These are phyloP conservation scores for Pisolithus microcarpus DNA, from an alignment of 768 basidiomycete genomes.

Conservation along the genomic window DNA sequence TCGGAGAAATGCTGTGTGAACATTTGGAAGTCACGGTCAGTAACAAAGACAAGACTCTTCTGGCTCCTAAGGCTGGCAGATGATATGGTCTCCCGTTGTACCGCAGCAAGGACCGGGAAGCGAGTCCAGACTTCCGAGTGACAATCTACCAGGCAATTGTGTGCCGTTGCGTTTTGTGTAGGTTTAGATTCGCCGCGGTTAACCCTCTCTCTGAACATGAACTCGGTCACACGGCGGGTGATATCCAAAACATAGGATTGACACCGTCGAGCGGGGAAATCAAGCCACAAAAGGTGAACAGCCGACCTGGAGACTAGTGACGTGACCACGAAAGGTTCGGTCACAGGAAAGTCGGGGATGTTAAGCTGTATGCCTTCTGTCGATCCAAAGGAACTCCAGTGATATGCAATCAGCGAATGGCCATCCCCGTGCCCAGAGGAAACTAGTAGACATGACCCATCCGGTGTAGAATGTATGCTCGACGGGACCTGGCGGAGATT, in stretches of 20 bases:
- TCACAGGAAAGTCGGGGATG: slow-evolving; percentile 19
- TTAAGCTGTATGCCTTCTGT: slow-evolving; percentile 31
- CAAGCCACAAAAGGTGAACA: slow-evolving; percentile 38
- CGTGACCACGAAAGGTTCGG: slow-evolving; percentile 27
- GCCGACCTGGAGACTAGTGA: slow-evolving; percentile 35
- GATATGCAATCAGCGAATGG: slow-evolving; percentile 31
- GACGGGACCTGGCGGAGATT: slow-evolving; percentile 26
- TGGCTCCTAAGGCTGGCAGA: slow-evolving; percentile 21
- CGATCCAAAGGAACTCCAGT: slow-evolving; percentile 48
- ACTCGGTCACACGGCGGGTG: slow-evolving; percentile 46
- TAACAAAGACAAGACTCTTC: slow-evolving; percentile 36
- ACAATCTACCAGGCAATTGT: slow-evolving; percentile 45
- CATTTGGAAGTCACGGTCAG: slow-evolving; percentile 22
- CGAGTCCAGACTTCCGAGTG: slow-evolving; percentile 47
- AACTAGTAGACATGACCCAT: slow-evolving; percentile 41
- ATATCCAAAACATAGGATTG: slow-evolving; percentile 41
- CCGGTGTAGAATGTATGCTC: slow-evolving; percentile 36
- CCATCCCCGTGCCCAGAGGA: slow-evolving; percentile 13
- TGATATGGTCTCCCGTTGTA: slow-evolving; percentile 34
- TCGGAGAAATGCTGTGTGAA: slow-evolving; percentile 35
- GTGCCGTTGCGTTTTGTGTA: slow-evolving; percentile 16
- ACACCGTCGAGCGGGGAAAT: slow-evolving; percentile 22
- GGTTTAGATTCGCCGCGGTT: slow-evolving; percentile 7
- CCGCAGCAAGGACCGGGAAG: slow-evolving; percentile 45
- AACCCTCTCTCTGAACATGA: slow-evolving; percentile 42